Percentiles rank a stretch among this genome's conserved stretches.
These are phyloP conservation scores for Cercospora zeina DNA, from an alignment of 2,329 filamentous ascomycete genomes.

Conservation along the genomic window DNA sequence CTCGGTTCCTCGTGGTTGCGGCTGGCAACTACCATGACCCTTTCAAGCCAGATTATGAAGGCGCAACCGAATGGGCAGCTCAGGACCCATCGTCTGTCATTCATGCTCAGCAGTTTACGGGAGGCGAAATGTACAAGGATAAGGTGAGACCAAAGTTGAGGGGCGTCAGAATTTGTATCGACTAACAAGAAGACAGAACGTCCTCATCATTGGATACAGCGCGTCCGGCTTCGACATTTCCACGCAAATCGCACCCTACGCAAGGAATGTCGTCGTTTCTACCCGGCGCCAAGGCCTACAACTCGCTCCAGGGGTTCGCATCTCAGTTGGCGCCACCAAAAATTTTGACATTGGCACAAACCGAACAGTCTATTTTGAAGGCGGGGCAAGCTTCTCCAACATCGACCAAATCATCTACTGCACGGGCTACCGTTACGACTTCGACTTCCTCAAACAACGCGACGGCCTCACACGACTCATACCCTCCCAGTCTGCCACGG, in stretches of 20 bases:
- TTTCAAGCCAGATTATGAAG: slow-evolving; percentile 8
- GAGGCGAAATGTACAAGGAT: not conserved
- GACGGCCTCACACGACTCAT: not conserved
- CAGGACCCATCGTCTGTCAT: not conserved
- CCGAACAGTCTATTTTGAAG: slow-evolving; percentile 10
- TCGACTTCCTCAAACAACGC: slow-evolving; percentile 18
- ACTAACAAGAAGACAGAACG: slow-evolving; percentile 13
- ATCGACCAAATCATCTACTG: slow-evolving; percentile 22
- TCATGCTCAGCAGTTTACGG: slow-evolving; percentile 13
- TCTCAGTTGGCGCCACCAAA: not conserved
- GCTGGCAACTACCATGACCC: slow-evolving; percentile 19
- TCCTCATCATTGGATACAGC: slow-evolving; percentile 23
- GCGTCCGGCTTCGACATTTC: slow-evolving; percentile 25
- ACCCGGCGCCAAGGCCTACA: not conserved
- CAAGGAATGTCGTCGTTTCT: slow-evolving; percentile 12
- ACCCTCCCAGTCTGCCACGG: not conserved
- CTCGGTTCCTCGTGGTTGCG: slow-evolving; percentile 16
- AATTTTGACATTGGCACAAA: slow-evolving; percentile 3
- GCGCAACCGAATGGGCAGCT: slow-evolving; percentile 5
- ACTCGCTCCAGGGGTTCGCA: not conserved
- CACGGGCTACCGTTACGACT: slow-evolving; percentile 24
- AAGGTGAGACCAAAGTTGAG: slow-evolving; percentile 10
- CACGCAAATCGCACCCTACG: not conserved
- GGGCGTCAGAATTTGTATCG: not conserved
- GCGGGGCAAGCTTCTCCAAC: not conserved